Percentiles rank a stretch among this genome's conserved stretches.
These are phyloP conservation scores for Globisporangium paroecandrum DNA, from an alignment of 352 stramenopile genomes.

Conservation along the genomic window DNA sequence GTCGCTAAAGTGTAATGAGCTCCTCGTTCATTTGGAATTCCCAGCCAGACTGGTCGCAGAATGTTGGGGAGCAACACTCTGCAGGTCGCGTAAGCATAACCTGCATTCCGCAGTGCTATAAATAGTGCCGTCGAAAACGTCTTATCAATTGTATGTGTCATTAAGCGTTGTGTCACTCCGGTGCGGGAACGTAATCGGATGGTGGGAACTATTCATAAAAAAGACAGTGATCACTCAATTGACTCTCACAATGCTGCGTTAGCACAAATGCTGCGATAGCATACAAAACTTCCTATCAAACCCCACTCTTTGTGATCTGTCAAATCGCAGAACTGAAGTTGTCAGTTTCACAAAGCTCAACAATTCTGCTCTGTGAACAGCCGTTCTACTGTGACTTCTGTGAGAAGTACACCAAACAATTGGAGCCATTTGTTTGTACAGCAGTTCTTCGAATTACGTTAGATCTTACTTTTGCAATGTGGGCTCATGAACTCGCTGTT, in stretches of 20 bases:
- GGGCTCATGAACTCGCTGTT: too few relatives aligned
- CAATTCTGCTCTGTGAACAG: too few relatives aligned
- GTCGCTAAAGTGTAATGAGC: not conserved
- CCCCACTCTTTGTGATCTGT: not conserved
- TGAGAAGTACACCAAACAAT: too few relatives aligned
- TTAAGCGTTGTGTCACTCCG: not conserved
- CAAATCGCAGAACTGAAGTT: not conserved
- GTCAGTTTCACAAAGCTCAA: not conserved
- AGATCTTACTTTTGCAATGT: too few relatives aligned
- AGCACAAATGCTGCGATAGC: not conserved
- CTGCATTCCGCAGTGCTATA: not conserved
- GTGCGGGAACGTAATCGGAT: not conserved
- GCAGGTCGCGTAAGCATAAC: conserved; percentile 4
- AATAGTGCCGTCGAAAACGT: not conserved
- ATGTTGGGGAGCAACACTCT: not conserved
- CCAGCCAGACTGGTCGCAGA: not conserved
- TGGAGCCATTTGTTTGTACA: too few relatives aligned
- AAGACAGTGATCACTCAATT: not conserved
- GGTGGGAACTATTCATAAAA: not conserved
- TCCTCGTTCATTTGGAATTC: not conserved
- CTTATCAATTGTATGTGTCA: not conserved
- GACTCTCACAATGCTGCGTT: not conserved
- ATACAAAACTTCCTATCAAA: not conserved
- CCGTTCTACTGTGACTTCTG: too few relatives aligned
- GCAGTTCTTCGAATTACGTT: too few relatives aligned